Base-by-base conservation (phyloP, 2,329 filamentous ascomycete species). In the Microcyclospora tardicrescens region DNA sequence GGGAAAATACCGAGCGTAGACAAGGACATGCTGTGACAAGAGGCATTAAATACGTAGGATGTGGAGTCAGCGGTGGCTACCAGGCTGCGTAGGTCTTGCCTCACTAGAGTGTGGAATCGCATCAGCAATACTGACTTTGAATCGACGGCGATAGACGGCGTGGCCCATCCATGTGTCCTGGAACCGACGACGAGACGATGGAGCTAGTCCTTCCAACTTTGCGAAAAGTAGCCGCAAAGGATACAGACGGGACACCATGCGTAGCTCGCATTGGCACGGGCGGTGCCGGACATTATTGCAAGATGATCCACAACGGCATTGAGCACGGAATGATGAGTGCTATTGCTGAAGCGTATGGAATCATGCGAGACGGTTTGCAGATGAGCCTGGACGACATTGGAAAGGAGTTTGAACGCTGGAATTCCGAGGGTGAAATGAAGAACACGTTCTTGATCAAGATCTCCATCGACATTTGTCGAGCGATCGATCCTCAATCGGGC, bases 251-350 rank as follows among this genome's bases (percentile, higher is more conserved):
- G 1, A 68, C 64, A 10, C 68, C 77, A 1, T 83, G 78, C 47
- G 75, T 79, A 0, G 71, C 62, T 0, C 64, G 68, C 16, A 66
- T 79, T 34, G 79, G 79, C 0, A 69, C 71, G 2, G 72, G 72
- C 0, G 78, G 79, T 1, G 68, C 72, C 1, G 79, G 79, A 0
- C 79, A 84, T 55, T 84, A 78, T 50, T 76, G 82, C 31, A 84
- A 84, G 62, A 84, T 83, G 77, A 69, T 82, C 3, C 79, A 84
- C 54, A 82, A 84, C 46, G 79, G 78, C 1, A 82, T 84, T 43
- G 77, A 82, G 52, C 75, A 80, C 42, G 77, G 75, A 1, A 79
- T 82, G 71, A 69, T 82, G 61, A 72, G 70, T 38, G 66, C 70
- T 0, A 66, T 81, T 5, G 71, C 71, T 11, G 79, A 84, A 54